Conservation (phyloP, 495 filamentous ascomycete species). For the Podospora pseudocomata region DNA sequence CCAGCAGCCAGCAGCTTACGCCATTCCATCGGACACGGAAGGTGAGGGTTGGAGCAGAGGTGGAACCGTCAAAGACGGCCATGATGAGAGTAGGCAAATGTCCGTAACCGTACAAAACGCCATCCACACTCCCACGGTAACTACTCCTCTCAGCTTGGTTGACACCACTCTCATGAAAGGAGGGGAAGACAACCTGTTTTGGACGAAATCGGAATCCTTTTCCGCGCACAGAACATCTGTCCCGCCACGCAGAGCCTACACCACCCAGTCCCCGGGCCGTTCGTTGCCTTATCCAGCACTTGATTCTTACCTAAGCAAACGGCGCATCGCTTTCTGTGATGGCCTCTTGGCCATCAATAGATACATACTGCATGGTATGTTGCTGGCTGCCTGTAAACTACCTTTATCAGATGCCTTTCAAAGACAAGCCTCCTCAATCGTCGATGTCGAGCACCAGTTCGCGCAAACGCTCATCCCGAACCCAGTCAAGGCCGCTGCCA, state of each 20-base stretch:
- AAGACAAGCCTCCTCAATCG: constrained; percentile 34
- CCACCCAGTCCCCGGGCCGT: too few relatives aligned
- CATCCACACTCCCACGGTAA: neutral
- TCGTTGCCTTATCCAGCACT: neutral
- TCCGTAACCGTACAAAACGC: neutral
- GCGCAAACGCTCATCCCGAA: constrained; percentile 61
- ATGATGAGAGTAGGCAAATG: neutral
- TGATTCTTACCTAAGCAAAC: neutral
- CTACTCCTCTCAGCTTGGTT: neutral
- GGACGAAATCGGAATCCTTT: neutral
- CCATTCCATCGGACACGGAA: neutral
- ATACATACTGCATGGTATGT: neutral
- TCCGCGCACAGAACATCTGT: neutral
- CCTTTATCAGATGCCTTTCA: neutral
- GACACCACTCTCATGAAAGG: neutral
- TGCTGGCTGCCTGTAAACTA: neutral
- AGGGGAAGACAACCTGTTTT: neutral
- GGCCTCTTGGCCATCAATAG: neutral
- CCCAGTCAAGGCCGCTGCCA: constrained; percentile 84
- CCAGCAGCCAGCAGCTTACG: neutral
- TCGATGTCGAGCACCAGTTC: constrained; percentile 69
- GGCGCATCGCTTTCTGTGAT: neutral
- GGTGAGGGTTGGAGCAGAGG: neutral
- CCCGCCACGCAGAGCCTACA: neutral
- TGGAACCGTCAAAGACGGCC: neutral